A percentile compares a stretch with the other conserved stretches of the same genome.
These are phyloP conservation scores for Sugiyamaella marilandica DNA, from an alignment of 805 yeast species.

Conservation along the genomic window DNA sequence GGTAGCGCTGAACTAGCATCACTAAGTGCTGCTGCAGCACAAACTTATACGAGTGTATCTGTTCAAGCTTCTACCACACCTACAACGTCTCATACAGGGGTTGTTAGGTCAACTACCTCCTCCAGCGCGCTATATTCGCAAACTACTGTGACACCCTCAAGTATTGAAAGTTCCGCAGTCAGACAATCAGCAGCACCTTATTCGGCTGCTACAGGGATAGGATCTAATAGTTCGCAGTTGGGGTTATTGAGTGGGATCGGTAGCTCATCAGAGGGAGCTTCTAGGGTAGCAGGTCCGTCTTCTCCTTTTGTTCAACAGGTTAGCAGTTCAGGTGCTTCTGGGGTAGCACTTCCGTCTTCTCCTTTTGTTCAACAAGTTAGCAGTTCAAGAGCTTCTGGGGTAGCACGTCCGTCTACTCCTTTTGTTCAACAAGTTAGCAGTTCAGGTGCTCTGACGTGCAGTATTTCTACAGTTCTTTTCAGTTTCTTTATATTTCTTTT, in stretches of 20 bases:
- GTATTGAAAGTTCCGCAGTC: too few species aligned
- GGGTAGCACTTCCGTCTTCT: too few species aligned
- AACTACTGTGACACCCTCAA: constrained; percentile 12
- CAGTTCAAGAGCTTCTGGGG: too few species aligned
- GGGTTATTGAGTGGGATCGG: too few species aligned
- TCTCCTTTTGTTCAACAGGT: not conserved
- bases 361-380: too few species aligned
- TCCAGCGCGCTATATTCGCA: constrained; percentile 18
- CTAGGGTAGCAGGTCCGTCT: not conserved
- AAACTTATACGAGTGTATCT: constrained; percentile 11
- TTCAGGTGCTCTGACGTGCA: not conserved
- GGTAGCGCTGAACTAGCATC: constrained; percentile 14
- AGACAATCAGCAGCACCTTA: too few species aligned
- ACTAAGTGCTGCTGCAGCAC: constrained; percentile 17
- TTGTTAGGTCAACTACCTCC: constrained; percentile 6
- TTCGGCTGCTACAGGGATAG: too few species aligned
- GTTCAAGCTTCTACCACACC: constrained; percentile 9
- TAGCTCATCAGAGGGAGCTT: too few species aligned
- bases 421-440: not conserved
- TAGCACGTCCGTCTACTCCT: not conserved
- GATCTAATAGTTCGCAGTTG: too few species aligned
- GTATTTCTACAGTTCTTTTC: not conserved
- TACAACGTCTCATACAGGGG: constrained; percentile 2
- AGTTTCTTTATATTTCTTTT: not conserved
- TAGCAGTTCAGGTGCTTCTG: not conserved